phyloP scores from a whole-genome alignment of 352 stramenopile species.

The Phytopythium delawarense region DNA sequence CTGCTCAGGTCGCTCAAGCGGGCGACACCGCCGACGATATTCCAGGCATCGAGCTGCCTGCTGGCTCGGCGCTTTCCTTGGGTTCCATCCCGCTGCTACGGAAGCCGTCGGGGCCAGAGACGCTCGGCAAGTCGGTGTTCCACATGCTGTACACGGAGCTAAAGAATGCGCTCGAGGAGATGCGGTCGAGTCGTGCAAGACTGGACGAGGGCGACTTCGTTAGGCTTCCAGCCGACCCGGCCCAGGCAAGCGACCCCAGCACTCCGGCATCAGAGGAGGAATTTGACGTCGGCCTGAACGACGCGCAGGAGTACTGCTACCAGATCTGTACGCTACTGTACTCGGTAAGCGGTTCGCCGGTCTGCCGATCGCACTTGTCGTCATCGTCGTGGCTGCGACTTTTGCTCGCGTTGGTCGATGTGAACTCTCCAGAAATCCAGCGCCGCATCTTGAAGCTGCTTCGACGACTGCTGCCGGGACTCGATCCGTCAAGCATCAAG shows the following conservation, averaged over 20 bases:
- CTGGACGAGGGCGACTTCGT: slow-evolving; percentile 1
- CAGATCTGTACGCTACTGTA: slow-evolving; percentile 87
- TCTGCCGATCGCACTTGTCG: slow-evolving; percentile 80
- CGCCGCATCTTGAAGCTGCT: slow-evolving; percentile 81
- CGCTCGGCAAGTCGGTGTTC: slow-evolving; percentile 87
- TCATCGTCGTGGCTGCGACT: slow-evolving; percentile 80
- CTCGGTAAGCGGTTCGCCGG: slow-evolving; percentile 79
- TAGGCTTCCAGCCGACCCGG: slow-evolving; percentile 27
- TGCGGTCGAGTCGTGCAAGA: slow-evolving; percentile 30
- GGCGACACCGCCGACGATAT: slow-evolving; percentile 62
- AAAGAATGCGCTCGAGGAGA: slow-evolving; percentile 80
- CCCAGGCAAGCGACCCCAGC: slow-evolving; percentile 37
- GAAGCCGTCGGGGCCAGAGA: slow-evolving; percentile 84
- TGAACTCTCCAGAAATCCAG: slow-evolving; percentile 72
- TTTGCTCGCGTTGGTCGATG: slow-evolving; percentile 72
- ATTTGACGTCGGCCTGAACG: slow-evolving; percentile 26
- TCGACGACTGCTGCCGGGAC: slow-evolving; percentile 64
- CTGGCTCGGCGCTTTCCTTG: slow-evolving; percentile 40
- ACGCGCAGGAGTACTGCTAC: slow-evolving; percentile 86
- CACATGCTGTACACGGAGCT: slow-evolving; percentile 90
- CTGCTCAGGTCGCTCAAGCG: slow-evolving; percentile 82
- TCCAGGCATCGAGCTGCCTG: slow-evolving; percentile 42
- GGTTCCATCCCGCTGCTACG: slow-evolving; percentile 72
- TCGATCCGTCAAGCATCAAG: slow-evolving; percentile 61
- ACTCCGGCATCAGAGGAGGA: slow-evolving; percentile 28